Base-by-base conservation (phyloP, 768 basidiomycete genomes). In the Boletus sp. region DNA sequence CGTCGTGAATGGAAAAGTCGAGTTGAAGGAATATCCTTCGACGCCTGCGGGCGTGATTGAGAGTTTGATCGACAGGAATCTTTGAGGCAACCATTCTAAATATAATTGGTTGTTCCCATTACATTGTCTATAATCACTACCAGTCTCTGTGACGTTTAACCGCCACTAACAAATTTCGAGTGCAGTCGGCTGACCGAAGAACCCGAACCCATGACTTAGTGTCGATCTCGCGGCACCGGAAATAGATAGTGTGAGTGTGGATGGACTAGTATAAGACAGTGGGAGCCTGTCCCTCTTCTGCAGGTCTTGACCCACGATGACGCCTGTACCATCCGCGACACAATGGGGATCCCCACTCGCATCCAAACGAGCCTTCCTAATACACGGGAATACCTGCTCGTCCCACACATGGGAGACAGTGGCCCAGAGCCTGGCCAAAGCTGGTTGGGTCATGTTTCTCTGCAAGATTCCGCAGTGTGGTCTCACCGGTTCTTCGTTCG, bases 11-110 rank as follows among this genome's bases (percentile, higher is more conserved):
- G 84, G 75, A 27, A 82, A 90, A 61, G 88, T 90, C 27, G 74
- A 83, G 50, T 72, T 95, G 55, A 89, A 83, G 68, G 90, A 93
- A 63, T 93, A 93, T 65, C 82, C 88, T 9, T 71, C 88, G 51
- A 90, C 85, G 0, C 64, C 81, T 2, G 84, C 79, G 21, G 93
- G 92, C 32, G 77, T 84, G 33, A 89, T 95, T 50, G 80, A 91
- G 71, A 89, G 88, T 62, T 88, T 87, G 72, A 83, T 95, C 55
- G 91, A 93, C 66, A 76, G 88, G 47, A 75, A 72, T 41, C 63
- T 87, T 51, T 87, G 64, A 71, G 19, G 10, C 21, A 9, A 9
- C 6, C 19, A 15, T 30, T 15, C 17, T 17, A n/a, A n/a, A 25
- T 11, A 15, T 25, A 47, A 9, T 38, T 3, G 29, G 10, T 32